Base-by-base conservation (phyloP, 805 yeast species). In the Suhomyces sp. region DNA sequence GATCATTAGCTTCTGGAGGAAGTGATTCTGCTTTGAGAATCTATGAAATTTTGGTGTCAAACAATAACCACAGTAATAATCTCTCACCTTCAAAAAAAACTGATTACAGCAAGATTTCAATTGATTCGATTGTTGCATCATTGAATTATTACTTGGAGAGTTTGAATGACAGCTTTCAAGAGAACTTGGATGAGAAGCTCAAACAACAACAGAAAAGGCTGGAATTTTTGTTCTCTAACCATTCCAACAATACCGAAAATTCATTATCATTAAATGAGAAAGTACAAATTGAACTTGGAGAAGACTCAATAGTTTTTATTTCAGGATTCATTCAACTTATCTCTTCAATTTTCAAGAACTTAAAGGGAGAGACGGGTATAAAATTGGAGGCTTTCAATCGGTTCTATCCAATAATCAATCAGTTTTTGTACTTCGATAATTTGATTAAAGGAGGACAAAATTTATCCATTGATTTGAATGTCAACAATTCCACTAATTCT, bases 241-340 rank as follows among this genome's bases (percentile, higher is more conserved):
- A 33, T 16, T 18, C 31, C 5, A 41, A 32, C 24, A 43, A 43
- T n/a, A 36, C 42, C 19, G 43, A 44, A 4, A 42, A 52, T 3
- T 56, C 52, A 6, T 28, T 60, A 39, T 31, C 50, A 27, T 13
- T 13, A 11, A 51, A 58, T 17, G 72, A 70, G 21, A 70, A 50
- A 19, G 49, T 60, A 11, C 35, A 57, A 6, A 60, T 68, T 8
- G 87, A 82, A 33, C 64, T 88, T 20, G 83, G 85, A 22, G 95
- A 87, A 44, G 96, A 88, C 53, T 83, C 90, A 0, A 62, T 86
- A 6, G 72, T 87, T 6, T 79, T 85, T 35, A 65, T 88, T 5
- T 74, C 90, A 0, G 84, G 95, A 0, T 79, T 85, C 46, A 65
- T 88, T 39, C 79, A 84, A 17, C 61, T 93, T 32, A 63, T 88